These are phyloP conservation scores for Catharanthus roseus DNA, from an alignment of 257 asterid species.

Conservation along the genomic window DNA sequence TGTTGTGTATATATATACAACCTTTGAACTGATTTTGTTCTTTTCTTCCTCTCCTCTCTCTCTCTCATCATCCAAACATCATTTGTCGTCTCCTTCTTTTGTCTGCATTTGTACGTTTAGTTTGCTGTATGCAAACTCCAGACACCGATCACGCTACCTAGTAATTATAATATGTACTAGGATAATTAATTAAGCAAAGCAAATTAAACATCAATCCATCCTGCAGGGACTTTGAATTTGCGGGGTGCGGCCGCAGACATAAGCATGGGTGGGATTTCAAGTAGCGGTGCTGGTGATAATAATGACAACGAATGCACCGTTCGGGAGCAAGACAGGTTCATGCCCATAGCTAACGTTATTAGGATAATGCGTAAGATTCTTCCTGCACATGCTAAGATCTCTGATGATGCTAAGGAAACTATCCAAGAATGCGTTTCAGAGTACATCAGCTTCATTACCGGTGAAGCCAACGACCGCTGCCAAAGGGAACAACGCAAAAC, in stretches of 20 bases:
- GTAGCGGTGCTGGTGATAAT: too few species aligned
- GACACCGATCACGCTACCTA: not conserved
- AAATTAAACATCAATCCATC: not conserved
- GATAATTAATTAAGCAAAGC: too few species aligned
- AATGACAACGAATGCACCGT: conserved; percentile 50
- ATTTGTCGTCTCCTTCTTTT: not conserved
- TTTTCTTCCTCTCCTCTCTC: too few species aligned
- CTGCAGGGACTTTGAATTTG: too few species aligned
- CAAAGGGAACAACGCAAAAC: conserved; percentile 95
- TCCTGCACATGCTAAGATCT: conserved; percentile 82
- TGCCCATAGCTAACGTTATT: conserved; percentile 94
- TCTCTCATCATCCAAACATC: not conserved
- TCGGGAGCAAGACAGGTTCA: conserved; percentile 94
- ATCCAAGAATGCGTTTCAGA: conserved; percentile 93
- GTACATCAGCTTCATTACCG: conserved; percentile 86
- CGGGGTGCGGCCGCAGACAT: conserved; percentile 40
- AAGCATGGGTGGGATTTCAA: conserved; percentile 47
- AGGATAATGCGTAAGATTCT: conserved; percentile 86
- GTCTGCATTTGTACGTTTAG: not conserved
- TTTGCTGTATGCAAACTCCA: not conserved
- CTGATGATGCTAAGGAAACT: conserved; percentile 93
- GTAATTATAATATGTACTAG: too few species aligned
- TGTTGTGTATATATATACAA: too few species aligned
- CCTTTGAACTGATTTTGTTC: not conserved
- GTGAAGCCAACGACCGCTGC: conserved; percentile 94